phyloP scores from a whole-genome alignment of 2,329 filamentous ascomycete genomes.

The Golovinomyces cichoracearum region DNA sequence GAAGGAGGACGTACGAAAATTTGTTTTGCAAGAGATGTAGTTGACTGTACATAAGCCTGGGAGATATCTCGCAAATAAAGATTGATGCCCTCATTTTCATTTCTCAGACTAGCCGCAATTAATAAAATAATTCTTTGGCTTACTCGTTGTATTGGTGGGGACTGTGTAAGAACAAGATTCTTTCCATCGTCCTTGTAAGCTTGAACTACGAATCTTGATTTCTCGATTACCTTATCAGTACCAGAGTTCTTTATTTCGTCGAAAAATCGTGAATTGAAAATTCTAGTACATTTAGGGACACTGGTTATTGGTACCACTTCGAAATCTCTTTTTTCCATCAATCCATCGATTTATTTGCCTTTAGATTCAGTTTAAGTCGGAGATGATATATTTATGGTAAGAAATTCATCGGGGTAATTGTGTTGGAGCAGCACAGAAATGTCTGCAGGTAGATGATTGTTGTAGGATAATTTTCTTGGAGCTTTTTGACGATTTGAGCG shows the following conservation, averaged over 20 bases:
- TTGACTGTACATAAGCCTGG: too few species aligned
- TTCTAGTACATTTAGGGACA: not conserved
- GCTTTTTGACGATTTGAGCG: not conserved
- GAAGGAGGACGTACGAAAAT: not conserved
- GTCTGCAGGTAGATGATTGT: not conserved
- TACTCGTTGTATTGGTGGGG: slow-evolving; percentile 3
- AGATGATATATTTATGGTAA: not conserved
- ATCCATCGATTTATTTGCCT: not conserved
- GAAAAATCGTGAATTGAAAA: not conserved
- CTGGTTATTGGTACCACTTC: not conserved
- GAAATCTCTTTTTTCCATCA: slow-evolving; percentile 2
- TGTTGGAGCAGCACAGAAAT: not conserved
- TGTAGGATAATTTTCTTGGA: not conserved
- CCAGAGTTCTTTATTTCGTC: not conserved
- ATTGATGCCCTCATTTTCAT: not conserved
- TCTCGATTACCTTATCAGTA: not conserved
- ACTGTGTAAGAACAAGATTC: slow-evolving; percentile 2
- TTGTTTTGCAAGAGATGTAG: not conserved
- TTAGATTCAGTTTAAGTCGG: not conserved
- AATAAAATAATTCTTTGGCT: slow-evolving; percentile 2
- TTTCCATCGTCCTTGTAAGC: slow-evolving; percentile 4
- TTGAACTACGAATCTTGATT: slow-evolving; percentile 1
- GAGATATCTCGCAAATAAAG: not conserved
- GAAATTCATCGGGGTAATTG: not conserved
- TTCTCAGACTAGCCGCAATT: not conserved